Conservation (phyloP, 2,329 filamentous ascomycete genomes). For the Aspergillus pseudoterreus region DNA sequence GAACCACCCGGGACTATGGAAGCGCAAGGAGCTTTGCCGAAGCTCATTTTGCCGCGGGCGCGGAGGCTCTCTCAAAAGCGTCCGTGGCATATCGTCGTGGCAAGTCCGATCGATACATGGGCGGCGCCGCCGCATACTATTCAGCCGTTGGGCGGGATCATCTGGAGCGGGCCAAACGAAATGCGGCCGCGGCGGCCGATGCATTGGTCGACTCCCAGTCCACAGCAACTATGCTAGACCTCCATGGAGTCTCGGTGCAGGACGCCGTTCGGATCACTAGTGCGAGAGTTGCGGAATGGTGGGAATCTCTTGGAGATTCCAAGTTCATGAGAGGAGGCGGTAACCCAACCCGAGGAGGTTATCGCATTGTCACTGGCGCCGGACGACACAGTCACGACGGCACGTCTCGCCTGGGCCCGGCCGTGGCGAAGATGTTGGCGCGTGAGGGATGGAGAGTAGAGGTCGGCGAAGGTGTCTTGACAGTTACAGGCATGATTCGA, state of each 20-base stretch:
- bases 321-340: constrained; percentile 46
- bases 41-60: constrained; percentile 45
- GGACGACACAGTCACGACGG: constrained; percentile 77
- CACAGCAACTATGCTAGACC: constrained; percentile 59
- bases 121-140: constrained; percentile 73
- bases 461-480: constrained; percentile 65
- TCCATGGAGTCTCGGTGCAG: constrained; percentile 78
- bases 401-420: constrained; percentile 70
- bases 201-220: constrained; percentile 67
- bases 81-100: constrained; percentile 56
- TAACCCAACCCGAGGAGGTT: constrained; percentile 51
- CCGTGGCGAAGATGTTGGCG: constrained; percentile 71
- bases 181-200: constrained; percentile 67
- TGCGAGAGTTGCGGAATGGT: constrained; percentile 68
- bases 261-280: constrained; percentile 77
- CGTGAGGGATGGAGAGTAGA: constrained; percentile 81
- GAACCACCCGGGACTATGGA: constrained; percentile 17
- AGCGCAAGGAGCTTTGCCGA: constrained; percentile 38
- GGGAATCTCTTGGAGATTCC: constrained; percentile 66
- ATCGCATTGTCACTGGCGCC: constrained; percentile 74
- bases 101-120: constrained; percentile 69
- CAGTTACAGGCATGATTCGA: constrained; percentile 59
- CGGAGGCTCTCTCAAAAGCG: constrained; percentile 55
- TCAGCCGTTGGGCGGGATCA: constrained; percentile 65
- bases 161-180: constrained; percentile 53